Conservation (phyloP, 495 filamentous ascomycete species). For the Lasiosphaeriaceae sp. region DNA sequence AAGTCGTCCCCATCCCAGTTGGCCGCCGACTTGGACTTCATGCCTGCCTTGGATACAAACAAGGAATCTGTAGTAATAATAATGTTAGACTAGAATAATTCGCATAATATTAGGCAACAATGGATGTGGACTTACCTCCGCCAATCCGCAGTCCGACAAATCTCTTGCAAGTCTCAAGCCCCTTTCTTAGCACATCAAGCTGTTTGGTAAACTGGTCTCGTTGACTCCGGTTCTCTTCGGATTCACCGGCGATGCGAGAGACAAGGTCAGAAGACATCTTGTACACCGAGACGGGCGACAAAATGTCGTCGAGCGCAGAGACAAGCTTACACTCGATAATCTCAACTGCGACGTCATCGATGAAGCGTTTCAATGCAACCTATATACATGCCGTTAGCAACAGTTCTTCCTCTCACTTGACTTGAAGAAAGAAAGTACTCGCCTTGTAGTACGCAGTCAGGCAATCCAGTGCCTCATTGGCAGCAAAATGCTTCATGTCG, state of each 20-base stretch:
- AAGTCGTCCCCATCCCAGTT: too few species aligned
- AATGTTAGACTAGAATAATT: too few species aligned
- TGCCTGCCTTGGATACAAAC: too few species aligned
- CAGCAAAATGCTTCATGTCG: constrained; percentile 40
- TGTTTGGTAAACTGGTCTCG: constrained; percentile 52
- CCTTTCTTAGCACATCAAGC: constrained; percentile 45
- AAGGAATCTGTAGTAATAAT: not conserved
- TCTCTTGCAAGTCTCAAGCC: constrained; percentile 46
- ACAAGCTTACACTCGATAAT: constrained; percentile 59
- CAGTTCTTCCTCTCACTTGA: too few species aligned
- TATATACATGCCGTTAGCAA: constrained; percentile 27
- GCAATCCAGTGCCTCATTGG: constrained; percentile 44
- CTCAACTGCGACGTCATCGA: constrained; percentile 58
- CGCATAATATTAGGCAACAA: too few species aligned
- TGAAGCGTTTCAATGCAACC: constrained; percentile 58
- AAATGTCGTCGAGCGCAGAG: constrained; percentile 35
- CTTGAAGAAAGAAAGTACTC: not conserved
- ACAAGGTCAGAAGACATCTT: constrained; percentile 43
- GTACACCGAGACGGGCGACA: constrained; percentile 41
- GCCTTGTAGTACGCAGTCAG: constrained; percentile 53
- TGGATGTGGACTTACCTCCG: constrained; percentile 3
- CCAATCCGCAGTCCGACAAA: constrained; percentile 29
- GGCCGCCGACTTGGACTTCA: too few species aligned
- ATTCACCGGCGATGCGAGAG: constrained; percentile 51
- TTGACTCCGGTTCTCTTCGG: constrained; percentile 41